A percentile compares a stretch with the other conserved stretches of the same genome.
These are phyloP conservation scores for Mortierella sp. DNA, from an alignment of 371 early-diverging fungal genomes.

Conservation along the genomic window DNA sequence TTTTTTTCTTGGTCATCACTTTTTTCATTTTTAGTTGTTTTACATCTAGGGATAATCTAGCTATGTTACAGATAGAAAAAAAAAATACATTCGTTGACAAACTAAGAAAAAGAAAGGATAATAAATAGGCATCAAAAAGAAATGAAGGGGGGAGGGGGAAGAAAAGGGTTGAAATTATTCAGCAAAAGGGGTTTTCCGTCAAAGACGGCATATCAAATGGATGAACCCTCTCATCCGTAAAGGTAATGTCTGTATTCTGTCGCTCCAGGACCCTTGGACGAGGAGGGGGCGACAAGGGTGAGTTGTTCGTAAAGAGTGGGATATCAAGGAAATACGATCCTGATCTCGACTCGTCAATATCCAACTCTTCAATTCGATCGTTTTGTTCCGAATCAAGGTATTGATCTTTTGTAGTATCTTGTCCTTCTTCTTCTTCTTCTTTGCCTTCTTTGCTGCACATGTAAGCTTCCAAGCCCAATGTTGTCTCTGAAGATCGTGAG, in stretches of 20 bases:
- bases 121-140: neutral
- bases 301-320: neutral
- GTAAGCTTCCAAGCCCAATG: neutral
- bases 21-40: constrained; percentile 2
- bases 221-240: neutral
- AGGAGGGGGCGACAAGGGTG: neutral
- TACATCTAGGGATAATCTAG: neutral
- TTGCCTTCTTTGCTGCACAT: neutral
- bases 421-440: neutral
- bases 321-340: neutral
- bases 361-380: neutral
- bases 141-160: neutral
- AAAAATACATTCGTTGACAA: neutral
- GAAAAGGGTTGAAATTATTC: neutral
- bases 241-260: neutral
- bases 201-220: neutral
- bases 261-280: neutral
- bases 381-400: neutral
- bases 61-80: constrained; percentile 4
- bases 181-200: neutral
- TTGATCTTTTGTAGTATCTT: no score
- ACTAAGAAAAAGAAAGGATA: neutral
- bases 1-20: neutral
- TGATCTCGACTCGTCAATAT: neutral
- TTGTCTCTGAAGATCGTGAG: neutral